phyloP scores from a whole-genome alignment of 345 rosid species.

The Populus nigra region DNA sequence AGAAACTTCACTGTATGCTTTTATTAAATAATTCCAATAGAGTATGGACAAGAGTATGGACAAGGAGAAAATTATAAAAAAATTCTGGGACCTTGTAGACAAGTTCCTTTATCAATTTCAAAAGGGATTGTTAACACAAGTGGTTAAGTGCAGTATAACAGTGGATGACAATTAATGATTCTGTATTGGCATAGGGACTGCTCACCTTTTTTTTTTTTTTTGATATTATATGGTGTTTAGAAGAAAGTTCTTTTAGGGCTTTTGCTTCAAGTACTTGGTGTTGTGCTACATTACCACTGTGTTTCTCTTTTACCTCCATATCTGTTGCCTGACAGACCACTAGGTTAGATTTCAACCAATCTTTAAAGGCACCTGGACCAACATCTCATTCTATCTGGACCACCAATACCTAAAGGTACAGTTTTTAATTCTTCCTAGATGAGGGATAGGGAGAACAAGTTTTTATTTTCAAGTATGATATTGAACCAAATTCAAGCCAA shows the following conservation, averaged over 20 bases:
- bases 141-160: constrained; percentile 10
- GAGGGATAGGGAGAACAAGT: neutral
- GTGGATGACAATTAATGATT: neutral
- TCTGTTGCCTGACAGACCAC: constrained; percentile 23
- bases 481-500: constrained; percentile 1
- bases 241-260: constrained; percentile 13
- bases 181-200: constrained; percentile 11
- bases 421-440: neutral
- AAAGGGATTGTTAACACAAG: constrained; percentile 18
- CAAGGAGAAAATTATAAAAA: constrained; percentile 24
- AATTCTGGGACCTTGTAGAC: neutral
- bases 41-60: constrained; percentile 39
- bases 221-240: neutral
- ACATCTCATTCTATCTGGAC: constrained; percentile 19
- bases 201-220: neutral
- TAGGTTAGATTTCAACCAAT: constrained; percentile 31
- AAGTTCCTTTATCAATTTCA: constrained; percentile 9
- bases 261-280: constrained; percentile 15
- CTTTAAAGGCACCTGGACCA: constrained; percentile 26
- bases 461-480: constrained; percentile 1
- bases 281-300: constrained; percentile 5
- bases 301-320: neutral
- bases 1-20: constrained; percentile 18
- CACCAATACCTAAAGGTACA: constrained; percentile 1
- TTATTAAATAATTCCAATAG: constrained; percentile 22